phyloP scores from a whole-genome alignment of 345 rosid genomes.

The Euphorbia peplus region DNA sequence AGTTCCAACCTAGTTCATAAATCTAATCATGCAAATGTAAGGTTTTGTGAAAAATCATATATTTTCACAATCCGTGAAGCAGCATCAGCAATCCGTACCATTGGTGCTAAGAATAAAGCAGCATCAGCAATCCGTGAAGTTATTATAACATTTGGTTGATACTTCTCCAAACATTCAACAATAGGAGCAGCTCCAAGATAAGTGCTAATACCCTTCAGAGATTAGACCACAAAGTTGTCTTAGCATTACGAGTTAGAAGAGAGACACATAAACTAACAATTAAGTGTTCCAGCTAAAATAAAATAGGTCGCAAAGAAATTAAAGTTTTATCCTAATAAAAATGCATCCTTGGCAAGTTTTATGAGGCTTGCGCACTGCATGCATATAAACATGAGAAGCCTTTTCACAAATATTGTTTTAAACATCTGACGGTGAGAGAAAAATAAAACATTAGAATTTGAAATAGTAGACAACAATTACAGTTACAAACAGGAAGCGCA shows the following conservation, averaged over 20 bases:
- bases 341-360: background rate
- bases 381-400: background rate
- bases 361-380: background rate
- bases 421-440: background rate
- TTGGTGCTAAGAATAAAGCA: slow-evolving; percentile 85
- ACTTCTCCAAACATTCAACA: slow-evolving; percentile 83
- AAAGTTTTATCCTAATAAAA: background rate
- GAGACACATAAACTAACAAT: background rate
- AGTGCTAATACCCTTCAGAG: slow-evolving; percentile 70
- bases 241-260: background rate
- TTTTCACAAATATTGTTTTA: background rate
- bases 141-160: slow-evolving; percentile 71
- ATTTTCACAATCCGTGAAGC: too few species aligned
- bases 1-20: slow-evolving; percentile 92
- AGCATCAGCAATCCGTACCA: slow-evolving; percentile 75
- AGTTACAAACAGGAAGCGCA: slow-evolving; percentile 8
- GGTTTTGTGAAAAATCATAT: too few species aligned
- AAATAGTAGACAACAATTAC: background rate
- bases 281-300: background rate
- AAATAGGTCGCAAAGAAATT: background rate
- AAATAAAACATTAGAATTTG: background rate
- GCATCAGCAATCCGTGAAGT: slow-evolving; percentile 92
- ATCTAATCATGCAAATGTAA: slow-evolving; percentile 42
- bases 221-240: slow-evolving; percentile 13
- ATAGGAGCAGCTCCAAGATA: slow-evolving; percentile 95